Percentiles rank a stretch among this genome's conserved stretches.
These are phyloP conservation scores for Sindora glabra DNA, from an alignment of 306 rosid species.

Conservation along the genomic window DNA sequence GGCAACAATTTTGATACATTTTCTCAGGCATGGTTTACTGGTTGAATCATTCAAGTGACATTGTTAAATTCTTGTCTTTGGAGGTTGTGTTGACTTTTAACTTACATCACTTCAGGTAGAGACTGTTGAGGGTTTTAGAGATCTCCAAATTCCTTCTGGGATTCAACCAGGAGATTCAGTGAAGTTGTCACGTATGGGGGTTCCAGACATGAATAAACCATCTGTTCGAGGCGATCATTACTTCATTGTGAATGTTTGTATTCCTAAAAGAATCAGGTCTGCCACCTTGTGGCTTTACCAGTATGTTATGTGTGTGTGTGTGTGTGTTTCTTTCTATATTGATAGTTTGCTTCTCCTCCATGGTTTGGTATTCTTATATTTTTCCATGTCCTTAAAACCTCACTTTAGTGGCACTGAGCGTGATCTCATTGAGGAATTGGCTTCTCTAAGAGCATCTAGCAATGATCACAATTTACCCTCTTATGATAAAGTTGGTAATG, in stretches of 20 bases:
- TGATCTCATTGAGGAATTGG: conserved; percentile 52
- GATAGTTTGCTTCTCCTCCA: neutral
- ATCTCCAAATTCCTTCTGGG: conserved; percentile 75
- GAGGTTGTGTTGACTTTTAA: conserved; percentile 10
- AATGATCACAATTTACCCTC: conserved; percentile 22
- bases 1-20: too few species aligned
- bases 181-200: conserved; percentile 60
- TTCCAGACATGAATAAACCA: conserved; percentile 74
- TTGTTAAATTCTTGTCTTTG: neutral
- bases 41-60: conserved; percentile 4
- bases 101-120: conserved; percentile 56
- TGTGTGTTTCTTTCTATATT: neutral
- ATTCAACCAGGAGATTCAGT: conserved; percentile 83
- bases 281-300: neutral
- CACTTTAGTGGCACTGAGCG: conserved; percentile 57
- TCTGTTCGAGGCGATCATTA: conserved; percentile 81
- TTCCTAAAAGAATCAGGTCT: conserved; percentile 79
- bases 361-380: neutral
- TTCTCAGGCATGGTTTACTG: conserved; percentile 1
- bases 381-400: conserved; percentile 9
- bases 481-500: conserved; percentile 31
- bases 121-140: conserved; percentile 76
- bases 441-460: conserved; percentile 46
- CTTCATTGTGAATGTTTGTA: conserved; percentile 66
- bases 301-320: neutral